Evolutionary conservation across 2,329 filamentous ascomycete genomes (phyloP).

Genomic region (Gyromitra esculenta): DNA sequence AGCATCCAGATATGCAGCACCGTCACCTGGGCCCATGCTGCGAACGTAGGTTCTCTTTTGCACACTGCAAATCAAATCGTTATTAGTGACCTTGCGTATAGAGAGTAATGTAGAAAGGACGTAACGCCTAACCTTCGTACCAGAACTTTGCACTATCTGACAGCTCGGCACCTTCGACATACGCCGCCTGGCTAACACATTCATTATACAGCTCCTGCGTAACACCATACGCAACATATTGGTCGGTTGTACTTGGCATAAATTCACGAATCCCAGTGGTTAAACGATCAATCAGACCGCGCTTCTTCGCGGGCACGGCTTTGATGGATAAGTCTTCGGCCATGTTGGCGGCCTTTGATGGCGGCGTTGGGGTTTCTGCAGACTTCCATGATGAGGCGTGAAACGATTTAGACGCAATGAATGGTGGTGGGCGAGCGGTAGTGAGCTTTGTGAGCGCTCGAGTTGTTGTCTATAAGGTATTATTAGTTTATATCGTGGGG

Average conservation of each 20-base stretch:
- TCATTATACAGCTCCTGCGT: constrained; percentile 81
- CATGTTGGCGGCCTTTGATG: constrained; percentile 31
- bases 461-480: not conserved
- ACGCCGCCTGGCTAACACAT: constrained; percentile 77
- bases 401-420: not conserved
- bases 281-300: constrained; percentile 29
- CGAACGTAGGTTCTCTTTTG: constrained; percentile 84
- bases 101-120: not conserved
- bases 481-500: not conserved
- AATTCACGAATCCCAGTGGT: constrained; percentile 33
- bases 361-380: constrained; percentile 2
- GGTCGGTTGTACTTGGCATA: constrained; percentile 64
- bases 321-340: constrained; percentile 24
- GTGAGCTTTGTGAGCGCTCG: constrained; percentile 16
- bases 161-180: constrained; percentile 79
- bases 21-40: constrained; percentile 93
- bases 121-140: constrained; percentile 74
- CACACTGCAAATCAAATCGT: constrained; percentile 68
- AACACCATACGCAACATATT: constrained; percentile 80
- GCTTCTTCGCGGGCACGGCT: not conserved
- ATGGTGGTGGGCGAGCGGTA: not conserved
- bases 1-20: constrained; percentile 97
- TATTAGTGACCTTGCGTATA: not conserved
- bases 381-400: constrained; percentile 17
- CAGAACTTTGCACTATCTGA: constrained; percentile 79